Evolutionary conservation across 176 grass and related monocot genomes (phyloP), one percentile per base, ranked within the genome.

Genomic region (Carex pumila): DNA sequence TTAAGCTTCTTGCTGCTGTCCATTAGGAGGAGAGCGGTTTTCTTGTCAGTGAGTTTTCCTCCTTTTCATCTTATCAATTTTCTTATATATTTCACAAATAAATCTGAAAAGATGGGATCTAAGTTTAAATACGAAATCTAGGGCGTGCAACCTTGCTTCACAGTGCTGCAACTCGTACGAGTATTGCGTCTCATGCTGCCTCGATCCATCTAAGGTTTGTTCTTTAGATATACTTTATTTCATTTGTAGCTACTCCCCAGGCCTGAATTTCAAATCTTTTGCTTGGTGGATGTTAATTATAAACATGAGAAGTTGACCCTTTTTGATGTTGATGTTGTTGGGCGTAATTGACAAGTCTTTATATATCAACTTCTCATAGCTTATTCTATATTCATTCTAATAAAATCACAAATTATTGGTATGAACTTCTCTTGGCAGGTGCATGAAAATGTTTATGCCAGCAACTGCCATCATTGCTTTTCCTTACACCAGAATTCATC

Each of bases 151-250:
- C 62, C 86, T 87, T 83, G 86, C 80, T 65, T 88, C 65, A 71
- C 88, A 89, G 41, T 98, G 96, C 61, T 98, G 96, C 86, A 88
- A 95, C 63, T 90, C 96, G 57, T 95, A 95, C 78, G 96, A 98
- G 85, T 95, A 93, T 86, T 98, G 93, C 65, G 93, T 98, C 67
- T 98, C 96, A 25, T 98, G 96, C 89, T 95, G 96, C 90, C 90
- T 95, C 74, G 43, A 93, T 88, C 93, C 96, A 84, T 89, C 85
- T 15, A 95, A 69, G 88, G 93, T 98, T 88, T 85, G 68, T 84
- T 47, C 17, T 88, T 61, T 29, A 32, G 60, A 30, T 39, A 85
- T 7, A 70, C 59, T 39, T 65, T 87, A 36, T 63, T 22, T 63
- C 8, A 86, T 43, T 82, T 7, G 31, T 68, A 6, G 82, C 56